These are phyloP conservation scores for Scutellaria galericulata DNA, from an alignment of 257 asterid species.

Conservation along the genomic window DNA sequence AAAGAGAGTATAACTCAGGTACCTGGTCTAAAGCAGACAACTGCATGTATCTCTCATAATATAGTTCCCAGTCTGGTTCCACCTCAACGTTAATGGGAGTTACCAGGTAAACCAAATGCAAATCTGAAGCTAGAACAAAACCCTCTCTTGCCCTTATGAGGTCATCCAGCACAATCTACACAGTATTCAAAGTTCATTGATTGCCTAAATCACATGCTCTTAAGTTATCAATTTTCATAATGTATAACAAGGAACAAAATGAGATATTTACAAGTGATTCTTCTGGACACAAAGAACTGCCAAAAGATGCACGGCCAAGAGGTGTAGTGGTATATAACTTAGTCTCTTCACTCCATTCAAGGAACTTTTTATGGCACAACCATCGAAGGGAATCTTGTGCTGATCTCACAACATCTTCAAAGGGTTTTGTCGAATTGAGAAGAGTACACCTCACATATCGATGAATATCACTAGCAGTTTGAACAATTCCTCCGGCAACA, in stretches of 20 bases:
- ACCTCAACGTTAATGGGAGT: slow-evolving; percentile 96
- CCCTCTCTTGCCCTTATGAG: slow-evolving; percentile 96
- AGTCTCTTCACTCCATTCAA: slow-evolving; percentile 92
- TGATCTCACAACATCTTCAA: slow-evolving; percentile 95
- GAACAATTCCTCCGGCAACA: slow-evolving; percentile 99
- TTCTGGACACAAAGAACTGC: slow-evolving; percentile 96
- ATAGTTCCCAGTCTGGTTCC: slow-evolving; percentile 97
- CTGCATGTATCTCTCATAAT: slow-evolving; percentile 92
- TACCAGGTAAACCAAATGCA: slow-evolving; percentile 95
- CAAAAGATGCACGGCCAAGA: slow-evolving; percentile 95
- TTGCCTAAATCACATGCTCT: slow-evolving; percentile 28
- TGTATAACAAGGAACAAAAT: slow-evolving; percentile 7
- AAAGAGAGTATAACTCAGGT: slow-evolving; percentile 23
- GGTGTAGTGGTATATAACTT: slow-evolving; percentile 94
- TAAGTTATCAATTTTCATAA: slow-evolving; percentile 1
- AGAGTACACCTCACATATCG: slow-evolving; percentile 97
- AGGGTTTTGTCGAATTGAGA: slow-evolving; percentile 91
- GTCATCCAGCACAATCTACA: slow-evolving; percentile 95
- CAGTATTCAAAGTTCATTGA: slow-evolving; percentile 31
- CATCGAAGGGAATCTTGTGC: slow-evolving; percentile 98
- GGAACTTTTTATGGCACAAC: slow-evolving; percentile 88
- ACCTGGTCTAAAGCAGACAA: slow-evolving; percentile 92
- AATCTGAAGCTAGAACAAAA: slow-evolving; percentile 96
- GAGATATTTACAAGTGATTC: slow-evolving; percentile 82
- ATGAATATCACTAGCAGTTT: slow-evolving; percentile 89